Conservation (phyloP, 2,329 filamentous ascomycete species). For the Periglandula ipomoeae region DNA sequence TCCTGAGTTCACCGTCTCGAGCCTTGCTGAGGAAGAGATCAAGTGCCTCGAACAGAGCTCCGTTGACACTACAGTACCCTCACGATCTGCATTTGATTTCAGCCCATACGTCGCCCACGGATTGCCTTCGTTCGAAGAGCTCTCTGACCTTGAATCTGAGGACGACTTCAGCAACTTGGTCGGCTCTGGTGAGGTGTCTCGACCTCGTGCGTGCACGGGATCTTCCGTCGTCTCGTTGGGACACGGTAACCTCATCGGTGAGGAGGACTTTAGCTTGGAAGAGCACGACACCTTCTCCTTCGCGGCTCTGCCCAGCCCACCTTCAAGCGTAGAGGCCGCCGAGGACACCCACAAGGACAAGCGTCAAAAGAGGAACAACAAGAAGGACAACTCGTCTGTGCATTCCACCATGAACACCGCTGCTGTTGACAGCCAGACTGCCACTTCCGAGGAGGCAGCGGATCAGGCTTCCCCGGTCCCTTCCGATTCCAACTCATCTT, state of each 20-base stretch:
- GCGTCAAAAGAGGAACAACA: slow-evolving; percentile 44
- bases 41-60: slow-evolving; percentile 38
- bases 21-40: slow-evolving; percentile 55
- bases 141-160: slow-evolving; percentile 85
- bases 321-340: slow-evolving; percentile 24
- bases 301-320: slow-evolving; percentile 54
- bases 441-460: slow-evolving; percentile 25
- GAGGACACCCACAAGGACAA: slow-evolving; percentile 45
- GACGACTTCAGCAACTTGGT: slow-evolving; percentile 72
- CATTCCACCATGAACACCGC: slow-evolving; percentile 35
- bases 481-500: slow-evolving; percentile 29
- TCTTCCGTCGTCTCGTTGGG: slow-evolving; percentile 60
- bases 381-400: slow-evolving; percentile 31
- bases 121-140: slow-evolving; percentile 70
- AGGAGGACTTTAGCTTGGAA: slow-evolving; percentile 68
- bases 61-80: slow-evolving; percentile 33
- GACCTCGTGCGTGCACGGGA: slow-evolving; percentile 58
- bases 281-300: slow-evolving; percentile 54
- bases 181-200: slow-evolving; percentile 57
- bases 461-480: slow-evolving; percentile 26
- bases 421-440: slow-evolving; percentile 24
- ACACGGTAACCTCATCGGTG: slow-evolving; percentile 68
- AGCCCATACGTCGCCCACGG: slow-evolving; percentile 40
- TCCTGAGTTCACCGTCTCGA: slow-evolving; percentile 57
- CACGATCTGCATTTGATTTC: slow-evolving; percentile 41